Percentiles rank a stretch among this genome's conserved stretches.
Evolutionary conservation across 805 yeast genomes (phyloP).

Genomic region (Candida adriatica): DNA sequence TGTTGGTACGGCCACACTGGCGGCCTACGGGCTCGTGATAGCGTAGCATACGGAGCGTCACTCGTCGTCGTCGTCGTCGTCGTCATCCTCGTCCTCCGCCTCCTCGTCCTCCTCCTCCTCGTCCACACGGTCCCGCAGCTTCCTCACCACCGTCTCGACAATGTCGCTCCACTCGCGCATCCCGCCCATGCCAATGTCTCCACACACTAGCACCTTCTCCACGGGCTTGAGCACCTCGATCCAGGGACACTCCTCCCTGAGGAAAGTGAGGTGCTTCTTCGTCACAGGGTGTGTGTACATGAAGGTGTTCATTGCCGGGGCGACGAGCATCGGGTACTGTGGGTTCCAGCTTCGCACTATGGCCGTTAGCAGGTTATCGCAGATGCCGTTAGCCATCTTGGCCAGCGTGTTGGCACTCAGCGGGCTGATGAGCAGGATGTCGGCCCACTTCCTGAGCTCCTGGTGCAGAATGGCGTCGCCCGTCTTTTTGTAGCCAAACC

Average conservation of each 20-base stretch:
- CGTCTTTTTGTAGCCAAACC: slow-evolving; percentile 47
- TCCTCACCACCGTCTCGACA: slow-evolving; percentile 48
- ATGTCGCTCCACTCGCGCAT: slow-evolving; percentile 86
- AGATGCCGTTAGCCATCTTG: slow-evolving; percentile 67
- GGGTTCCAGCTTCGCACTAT: slow-evolving; percentile 78
- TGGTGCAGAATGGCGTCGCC: slow-evolving; percentile 74
- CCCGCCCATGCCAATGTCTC: slow-evolving; percentile 90
- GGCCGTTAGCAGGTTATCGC: slow-evolving; percentile 68
- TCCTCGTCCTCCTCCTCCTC: slow-evolving; percentile 32
- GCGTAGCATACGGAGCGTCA: too few species aligned
- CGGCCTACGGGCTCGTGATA: too few species aligned
- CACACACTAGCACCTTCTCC: slow-evolving; percentile 72
- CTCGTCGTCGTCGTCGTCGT: slow-evolving; percentile 33
- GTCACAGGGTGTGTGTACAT: slow-evolving; percentile 78
- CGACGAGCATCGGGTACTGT: slow-evolving; percentile 61
- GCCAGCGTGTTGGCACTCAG: slow-evolving; percentile 75
- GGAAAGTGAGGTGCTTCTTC: slow-evolving; percentile 55
- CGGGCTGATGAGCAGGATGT: slow-evolving; percentile 69
- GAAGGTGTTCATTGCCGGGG: slow-evolving; percentile 85
- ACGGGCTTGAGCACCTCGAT: slow-evolving; percentile 71
- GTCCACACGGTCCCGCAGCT: slow-evolving; percentile 14
- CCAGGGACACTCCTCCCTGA: slow-evolving; percentile 69
- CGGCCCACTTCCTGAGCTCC: slow-evolving; percentile 82
- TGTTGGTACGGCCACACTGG: not conserved
- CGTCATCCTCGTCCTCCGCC: slow-evolving; percentile 34